Evolutionary conservation across 2,329 filamentous ascomycete species (phyloP), one percentile per base, ranked within the genome.

Genomic region (Penicillium decumbens): DNA sequence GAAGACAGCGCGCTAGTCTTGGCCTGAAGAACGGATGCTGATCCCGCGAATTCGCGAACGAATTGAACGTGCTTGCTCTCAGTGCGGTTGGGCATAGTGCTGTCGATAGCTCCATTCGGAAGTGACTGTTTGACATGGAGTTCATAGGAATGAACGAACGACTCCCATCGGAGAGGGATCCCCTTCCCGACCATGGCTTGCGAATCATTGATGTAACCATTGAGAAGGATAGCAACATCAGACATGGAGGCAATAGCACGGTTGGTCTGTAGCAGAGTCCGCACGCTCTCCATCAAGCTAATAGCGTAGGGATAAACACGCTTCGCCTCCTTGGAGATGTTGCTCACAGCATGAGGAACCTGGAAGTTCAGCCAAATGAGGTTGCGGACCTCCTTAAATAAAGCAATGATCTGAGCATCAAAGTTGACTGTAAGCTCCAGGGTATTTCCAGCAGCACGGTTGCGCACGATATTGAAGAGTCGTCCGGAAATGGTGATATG

Each of bases 361-460:
- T 89, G 86, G 68, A 90, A 98, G 58, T 89, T 93, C 54, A 95
- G 84, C 92, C 93, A 98, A 10, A 89, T 84, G 38, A 99, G 76
- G 65, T 98, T 98, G 35, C 95, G 84, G 24, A 95, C 95, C 75
- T 99, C 93, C 67, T 99, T 99, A 79, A 98, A 99, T 8, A 99
- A 77, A 0, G 92, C 91, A 65, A 98, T 98, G 49, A 97, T 89
- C 67, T 98, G 93, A 10, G 88, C 85, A 66, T 99, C 92, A 62
- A 99, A 99, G 72, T 97, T 98, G 67, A 99, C 91, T 10, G 81
- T 82, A 24, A 99, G 79, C 70, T 97, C 92, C 28, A 97, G 76
- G 12, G 84, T 82, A 63, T 95, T 93, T 51, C 92, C 92, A 12
- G 89, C 87, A n/a, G 92, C 88, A 58, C 93, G 83, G 58, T 95